Percentiles rank a stretch among this genome's conserved stretches.
These are phyloP conservation scores for Aphanomyces cochlioides DNA, from an alignment of 352 stramenopile species.

Conservation along the genomic window DNA sequence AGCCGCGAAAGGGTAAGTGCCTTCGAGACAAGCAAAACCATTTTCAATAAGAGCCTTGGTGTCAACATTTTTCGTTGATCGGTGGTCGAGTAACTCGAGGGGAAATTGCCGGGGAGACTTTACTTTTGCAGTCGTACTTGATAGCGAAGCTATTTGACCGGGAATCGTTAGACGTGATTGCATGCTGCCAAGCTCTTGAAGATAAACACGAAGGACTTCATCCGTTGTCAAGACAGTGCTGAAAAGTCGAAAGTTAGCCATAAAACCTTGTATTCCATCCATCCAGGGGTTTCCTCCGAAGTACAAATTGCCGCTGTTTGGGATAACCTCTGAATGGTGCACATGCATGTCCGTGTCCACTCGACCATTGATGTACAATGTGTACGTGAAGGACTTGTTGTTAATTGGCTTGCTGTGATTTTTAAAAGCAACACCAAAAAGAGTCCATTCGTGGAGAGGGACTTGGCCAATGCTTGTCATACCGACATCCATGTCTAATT, in stretches of 20 bases:
- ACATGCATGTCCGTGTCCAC: constrained; percentile 51
- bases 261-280: constrained; percentile 58
- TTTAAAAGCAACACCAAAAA: constrained; percentile 65
- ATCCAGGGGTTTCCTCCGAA: constrained; percentile 68
- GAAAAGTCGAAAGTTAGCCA: constrained; percentile 55
- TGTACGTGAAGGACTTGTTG: constrained; percentile 33
- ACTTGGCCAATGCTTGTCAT: constrained; percentile 46
- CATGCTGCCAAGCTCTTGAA: constrained; percentile 2
- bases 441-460: constrained; percentile 53
- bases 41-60: constrained; percentile 34
- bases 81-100: constrained; percentile 19
- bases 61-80: constrained; percentile 23
- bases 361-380: constrained; percentile 56
- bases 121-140: constrained; percentile 11
- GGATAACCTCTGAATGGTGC: constrained; percentile 39
- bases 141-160: constrained; percentile 19
- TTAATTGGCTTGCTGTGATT: constrained; percentile 44
- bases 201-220: constrained; percentile 21
- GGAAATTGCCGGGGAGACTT: constrained; percentile 41
- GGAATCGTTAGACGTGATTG: not conserved
- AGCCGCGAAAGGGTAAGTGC: constrained; percentile 29
- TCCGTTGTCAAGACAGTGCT: constrained; percentile 33
- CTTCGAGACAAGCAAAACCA: constrained; percentile 44
- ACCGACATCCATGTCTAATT: constrained; percentile 49
- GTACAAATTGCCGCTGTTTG: constrained; percentile 59